Conservation (phyloP, 495 filamentous ascomycete genomes). For the Cladorrhinum samala region DNA sequence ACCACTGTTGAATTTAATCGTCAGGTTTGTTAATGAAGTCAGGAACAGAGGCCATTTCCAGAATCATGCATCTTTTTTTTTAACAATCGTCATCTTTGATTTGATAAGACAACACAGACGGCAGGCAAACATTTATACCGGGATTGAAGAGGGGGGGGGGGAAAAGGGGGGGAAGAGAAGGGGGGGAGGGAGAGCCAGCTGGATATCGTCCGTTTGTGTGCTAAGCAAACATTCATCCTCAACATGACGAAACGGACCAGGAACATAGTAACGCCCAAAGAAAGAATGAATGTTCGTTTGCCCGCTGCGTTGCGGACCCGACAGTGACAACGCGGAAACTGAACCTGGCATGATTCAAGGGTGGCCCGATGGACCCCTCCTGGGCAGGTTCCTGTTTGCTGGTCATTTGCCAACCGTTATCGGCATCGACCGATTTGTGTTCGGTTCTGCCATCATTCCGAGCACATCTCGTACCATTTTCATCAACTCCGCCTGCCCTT, state of each 20-base stretch:
- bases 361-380: constrained; percentile 25
- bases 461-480: constrained; percentile 31
- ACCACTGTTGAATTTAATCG: constrained; percentile 11
- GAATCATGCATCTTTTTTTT: constrained; percentile 6
- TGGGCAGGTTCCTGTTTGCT: constrained; percentile 8
- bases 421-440: constrained; percentile 32
- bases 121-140: neutral
- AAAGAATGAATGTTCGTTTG: no score
- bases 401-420: constrained; percentile 22
- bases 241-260: no score
- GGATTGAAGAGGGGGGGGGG: no score
- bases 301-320: no score
- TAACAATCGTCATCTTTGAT: neutral
- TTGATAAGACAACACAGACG: neutral
- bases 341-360: constrained; percentile 26
- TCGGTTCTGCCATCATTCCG: constrained; percentile 25
- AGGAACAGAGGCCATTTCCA: neutral
- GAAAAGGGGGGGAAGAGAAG: neutral
- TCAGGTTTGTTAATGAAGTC: constrained; percentile 7
- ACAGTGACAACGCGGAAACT: no score
- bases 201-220: no score
- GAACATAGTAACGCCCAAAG: no score
- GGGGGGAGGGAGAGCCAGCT: no score
- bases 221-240: no score
- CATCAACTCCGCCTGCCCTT: constrained; percentile 22